Conservation (phyloP, 148 eudicot genomes). For the Rhododendron ovatum region DNA sequence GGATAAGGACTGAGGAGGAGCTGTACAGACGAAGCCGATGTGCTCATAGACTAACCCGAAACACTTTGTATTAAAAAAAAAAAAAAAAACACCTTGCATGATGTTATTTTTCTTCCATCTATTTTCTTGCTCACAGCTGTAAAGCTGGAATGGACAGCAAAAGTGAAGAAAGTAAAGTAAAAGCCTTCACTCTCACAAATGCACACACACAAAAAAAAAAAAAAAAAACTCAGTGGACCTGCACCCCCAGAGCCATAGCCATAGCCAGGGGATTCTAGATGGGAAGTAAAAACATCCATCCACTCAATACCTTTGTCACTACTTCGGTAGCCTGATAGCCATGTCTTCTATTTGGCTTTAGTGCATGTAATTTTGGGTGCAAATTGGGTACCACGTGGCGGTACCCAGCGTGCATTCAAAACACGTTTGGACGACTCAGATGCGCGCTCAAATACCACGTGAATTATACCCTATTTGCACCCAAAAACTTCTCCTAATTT, state of each 20-base stretch:
- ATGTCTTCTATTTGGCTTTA: neutral
- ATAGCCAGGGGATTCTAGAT: neutral
- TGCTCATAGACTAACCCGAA: neutral
- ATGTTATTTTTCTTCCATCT: neutral
- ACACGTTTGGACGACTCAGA: too few species aligned
- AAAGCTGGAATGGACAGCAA: conserved; percentile 27
- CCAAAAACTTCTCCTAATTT: too few species aligned
- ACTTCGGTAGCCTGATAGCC: neutral
- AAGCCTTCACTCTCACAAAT: neutral
- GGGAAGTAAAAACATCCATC: neutral
- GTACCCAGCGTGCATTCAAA: too few species aligned
- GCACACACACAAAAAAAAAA: neutral
- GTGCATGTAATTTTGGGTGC: too few species aligned
- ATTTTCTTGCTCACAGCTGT: conserved; percentile 37
- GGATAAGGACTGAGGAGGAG: too few species aligned
- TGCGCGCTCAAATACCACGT: too few species aligned
- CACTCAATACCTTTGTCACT: neutral
- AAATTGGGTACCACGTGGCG: too few species aligned
- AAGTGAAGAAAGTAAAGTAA: conserved; percentile 16
- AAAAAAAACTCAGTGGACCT: neutral
- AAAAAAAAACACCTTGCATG: neutral
- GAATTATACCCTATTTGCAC: too few species aligned
- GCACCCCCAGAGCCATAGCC: neutral
- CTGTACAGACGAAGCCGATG: neutral
- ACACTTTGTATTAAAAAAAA: neutral